phyloP scores from a whole-genome alignment of 164 flowering plant species.

The Tetrastigma voinierianum region DNA sequence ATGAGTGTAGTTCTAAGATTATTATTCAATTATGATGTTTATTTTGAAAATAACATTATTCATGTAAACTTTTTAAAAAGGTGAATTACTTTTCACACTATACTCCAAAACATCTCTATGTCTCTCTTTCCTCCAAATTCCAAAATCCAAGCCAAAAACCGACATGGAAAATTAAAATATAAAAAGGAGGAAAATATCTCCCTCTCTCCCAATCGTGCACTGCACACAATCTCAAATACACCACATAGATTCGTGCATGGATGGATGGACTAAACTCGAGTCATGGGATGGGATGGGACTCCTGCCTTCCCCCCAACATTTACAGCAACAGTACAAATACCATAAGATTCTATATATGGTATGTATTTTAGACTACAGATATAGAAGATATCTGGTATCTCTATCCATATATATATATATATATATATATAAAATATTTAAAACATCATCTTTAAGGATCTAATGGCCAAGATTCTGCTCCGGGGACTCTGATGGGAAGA shows the following conservation, averaged over 20 bases:
- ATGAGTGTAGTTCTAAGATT: too few relatives aligned
- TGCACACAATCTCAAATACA: not conserved
- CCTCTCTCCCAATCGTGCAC: not conserved
- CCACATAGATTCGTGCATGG: conserved; percentile 1
- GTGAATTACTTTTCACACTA: too few relatives aligned
- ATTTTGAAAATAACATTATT: too few relatives aligned
- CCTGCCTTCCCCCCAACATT: conserved; percentile 1
- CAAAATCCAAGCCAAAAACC: too few relatives aligned
- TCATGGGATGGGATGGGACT: not conserved
- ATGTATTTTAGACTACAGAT: not conserved
- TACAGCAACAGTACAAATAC: not conserved
- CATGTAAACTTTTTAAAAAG: too few relatives aligned
- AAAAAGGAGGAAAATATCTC: too few relatives aligned
- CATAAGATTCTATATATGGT: not conserved
- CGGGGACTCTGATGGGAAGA: conserved; percentile 20
- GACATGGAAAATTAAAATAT: too few relatives aligned
- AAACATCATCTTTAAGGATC: not conserved
- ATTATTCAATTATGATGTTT: too few relatives aligned
- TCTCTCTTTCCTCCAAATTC: too few relatives aligned
- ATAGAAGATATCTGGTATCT: too few relatives aligned
- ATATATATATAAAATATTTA: not conserved
- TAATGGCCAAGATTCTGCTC: conserved; percentile 30
- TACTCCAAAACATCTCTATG: too few relatives aligned
- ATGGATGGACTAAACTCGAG: too few relatives aligned
- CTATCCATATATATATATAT: not conserved